Base-by-base conservation (phyloP, 768 basidiomycete genomes). In the Psilocybe tampanensis region DNA sequence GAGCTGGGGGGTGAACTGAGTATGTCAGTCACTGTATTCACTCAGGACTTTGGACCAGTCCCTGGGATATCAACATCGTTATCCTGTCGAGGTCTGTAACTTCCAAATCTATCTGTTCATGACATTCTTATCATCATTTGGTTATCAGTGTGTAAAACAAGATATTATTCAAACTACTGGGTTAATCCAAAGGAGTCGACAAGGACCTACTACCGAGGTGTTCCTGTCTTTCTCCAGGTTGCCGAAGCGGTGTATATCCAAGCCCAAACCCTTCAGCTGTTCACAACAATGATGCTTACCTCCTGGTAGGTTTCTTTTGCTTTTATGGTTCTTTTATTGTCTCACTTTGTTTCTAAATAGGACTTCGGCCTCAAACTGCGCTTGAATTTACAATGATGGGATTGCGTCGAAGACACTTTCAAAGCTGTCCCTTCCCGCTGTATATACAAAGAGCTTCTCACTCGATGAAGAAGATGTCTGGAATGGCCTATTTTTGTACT, bases 341-440 rank as follows among this genome's bases (percentile, higher is more conserved):
- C n/a, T n/a, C n/a, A n/a, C n/a, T n/a, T n/a, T n/a, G 19, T 44
- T 21, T 2, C 8, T 18, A 9, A 1, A n/a, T 26, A 64, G 62
- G 54, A 64, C 60, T 1, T 74, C 71, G 1, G 68, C 61, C 17
- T 63, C 66, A 1, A 72, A 72, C 50, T 68, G 67, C 36, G 72
- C 70, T 0, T 56, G 66, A 1, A 69, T 70, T 13, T 72, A 72
- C 50, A 70, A 71, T 49, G 43, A 58, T 15, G 56, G 57, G 6
- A 23, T 66, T 2, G 23, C 44, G 6, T 44, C 60, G 19, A 9
- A 13, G 13, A 2, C 47, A 15, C 43, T 55, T 3, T 29, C 29
- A 29, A n/a, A n/a, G n/a, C n/a, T n/a, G n/a, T n/a, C n/a, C n/a
- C 56, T 64, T 17, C 66, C 65, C 11, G n/a, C 22, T 5, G 39